Evolutionary conservation across 352 stramenopile genomes (phyloP), one percentile per base, ranked within the genome.

Genomic region (Chrysophaeum taylorii): DNA sequence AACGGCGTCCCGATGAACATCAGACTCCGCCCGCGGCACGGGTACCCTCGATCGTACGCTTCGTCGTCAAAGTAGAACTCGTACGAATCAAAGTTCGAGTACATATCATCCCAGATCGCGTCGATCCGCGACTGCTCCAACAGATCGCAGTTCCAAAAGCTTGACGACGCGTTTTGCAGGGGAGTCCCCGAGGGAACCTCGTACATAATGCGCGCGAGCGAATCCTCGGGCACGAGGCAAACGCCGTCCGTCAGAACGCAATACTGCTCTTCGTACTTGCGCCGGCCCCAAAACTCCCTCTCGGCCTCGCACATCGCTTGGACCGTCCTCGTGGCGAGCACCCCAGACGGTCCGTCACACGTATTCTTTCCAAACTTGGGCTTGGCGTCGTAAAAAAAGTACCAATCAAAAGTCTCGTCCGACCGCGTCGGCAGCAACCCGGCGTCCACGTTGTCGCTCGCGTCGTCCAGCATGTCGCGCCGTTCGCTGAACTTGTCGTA

Each of bases 371-470:
- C 16, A 14, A 45, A 18, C 23, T 2, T 2, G 21, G 43, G 39
- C 69, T 73, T 61, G 39, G 67, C 53, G 43, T 71, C 69, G 69
- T 73, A 70, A 21, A 52, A 27, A 27, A 70, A 64, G 69, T 66
- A 70, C 23, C 45, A 68, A 9, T n/a, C 42, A 42, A 64, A 69
- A 12, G 69, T 71, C 57, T 45, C 53, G 60, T 60, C 69, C 15
- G 31, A 41, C 33, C 69, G 35, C 37, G 9, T 25, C 29, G n/a
- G 37, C 57, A 36, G n/a, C 15, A 23, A 29, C 29, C 14, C 29
- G 0, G 68, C 53, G 42, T 73, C 69, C 15, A 36, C 60, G 21
- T 25, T 18, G 25, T 39, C 38, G 37, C 25, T 23, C 45, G 69
- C 69, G 25, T 48, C 37, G 35, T 2, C 35, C 21, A 73, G 33